These are phyloP conservation scores for Leavenworthia alabamica DNA, from an alignment of 345 rosid species.

Conservation along the genomic window DNA sequence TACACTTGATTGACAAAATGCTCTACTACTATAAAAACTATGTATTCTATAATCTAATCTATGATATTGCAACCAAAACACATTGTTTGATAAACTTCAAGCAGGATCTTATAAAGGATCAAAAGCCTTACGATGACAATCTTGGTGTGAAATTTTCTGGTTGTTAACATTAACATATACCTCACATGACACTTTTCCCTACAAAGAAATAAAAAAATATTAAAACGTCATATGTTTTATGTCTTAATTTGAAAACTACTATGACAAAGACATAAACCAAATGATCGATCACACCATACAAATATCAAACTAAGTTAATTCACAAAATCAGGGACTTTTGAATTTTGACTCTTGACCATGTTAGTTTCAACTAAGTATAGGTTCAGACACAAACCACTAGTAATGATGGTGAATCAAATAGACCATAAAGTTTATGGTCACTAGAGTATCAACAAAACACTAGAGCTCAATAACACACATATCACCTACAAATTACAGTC, in stretches of 20 bases:
- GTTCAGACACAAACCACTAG: background rate
- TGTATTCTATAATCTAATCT: background rate
- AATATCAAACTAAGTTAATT: background rate
- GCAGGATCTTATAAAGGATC: background rate
- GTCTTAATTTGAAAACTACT: background rate
- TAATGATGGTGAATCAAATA: background rate
- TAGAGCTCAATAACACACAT: background rate
- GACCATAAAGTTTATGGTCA: background rate
- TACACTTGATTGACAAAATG: background rate
- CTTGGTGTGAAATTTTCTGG: constrained; percentile 56
- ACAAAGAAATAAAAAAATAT: constrained; percentile 11
- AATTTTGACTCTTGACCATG: background rate
- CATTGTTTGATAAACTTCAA: background rate
- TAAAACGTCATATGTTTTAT: background rate
- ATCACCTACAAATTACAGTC: background rate
- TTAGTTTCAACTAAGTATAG: background rate
- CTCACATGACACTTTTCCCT: constrained; percentile 72
- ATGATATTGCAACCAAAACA: constrained; percentile 1
- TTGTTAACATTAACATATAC: constrained; percentile 53
- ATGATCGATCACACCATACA: background rate
- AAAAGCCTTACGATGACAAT: constrained; percentile 53
- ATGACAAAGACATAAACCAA: background rate
- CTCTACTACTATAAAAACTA: background rate
- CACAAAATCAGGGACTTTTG: background rate
- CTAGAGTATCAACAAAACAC: background rate